Conservation (phyloP, 768 basidiomycete species). For the Termitomyces sp. region DNA sequence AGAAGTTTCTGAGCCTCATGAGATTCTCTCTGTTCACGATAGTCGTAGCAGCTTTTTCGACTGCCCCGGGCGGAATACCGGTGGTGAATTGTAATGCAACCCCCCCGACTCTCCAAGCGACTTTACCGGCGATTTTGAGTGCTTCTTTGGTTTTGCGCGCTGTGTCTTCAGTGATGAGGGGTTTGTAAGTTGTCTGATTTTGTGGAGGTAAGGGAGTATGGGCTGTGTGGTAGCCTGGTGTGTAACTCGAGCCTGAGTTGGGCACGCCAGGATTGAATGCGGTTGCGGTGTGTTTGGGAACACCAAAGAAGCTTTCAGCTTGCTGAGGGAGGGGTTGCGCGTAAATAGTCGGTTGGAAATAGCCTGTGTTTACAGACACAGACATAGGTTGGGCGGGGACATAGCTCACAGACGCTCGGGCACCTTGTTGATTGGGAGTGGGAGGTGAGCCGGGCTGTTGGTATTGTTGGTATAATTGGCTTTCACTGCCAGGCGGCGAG, state of each 20-base stretch:
- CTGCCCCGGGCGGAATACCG: background rate
- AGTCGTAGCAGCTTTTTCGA: slow-evolving; percentile 5
- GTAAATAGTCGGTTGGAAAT: background rate
- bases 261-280: background rate
- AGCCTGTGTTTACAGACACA: background rate
- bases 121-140: slow-evolving; percentile 5
- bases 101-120: slow-evolving; percentile 13
- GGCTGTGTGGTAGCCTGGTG: background rate
- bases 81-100: slow-evolving; percentile 5
- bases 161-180: slow-evolving; percentile 9
- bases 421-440: background rate
- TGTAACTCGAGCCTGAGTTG: background rate
- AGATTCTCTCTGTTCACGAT: too few relatives aligned
- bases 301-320: slow-evolving; percentile 2
- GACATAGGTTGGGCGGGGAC: background rate
- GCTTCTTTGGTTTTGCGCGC: slow-evolving; percentile 9
- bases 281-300: background rate
- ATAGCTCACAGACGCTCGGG: background rate
- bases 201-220: background rate
- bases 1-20: slow-evolving; percentile 11
- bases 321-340: background rate
- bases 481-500: too few relatives aligned
- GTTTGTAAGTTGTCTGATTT: background rate
- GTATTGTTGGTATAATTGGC: background rate
- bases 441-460: background rate